A percentile compares a stretch with the other conserved stretches of the same genome.
Conservation (phyloP, 306 rosid genomes). For the Parietaria judaica region DNA sequence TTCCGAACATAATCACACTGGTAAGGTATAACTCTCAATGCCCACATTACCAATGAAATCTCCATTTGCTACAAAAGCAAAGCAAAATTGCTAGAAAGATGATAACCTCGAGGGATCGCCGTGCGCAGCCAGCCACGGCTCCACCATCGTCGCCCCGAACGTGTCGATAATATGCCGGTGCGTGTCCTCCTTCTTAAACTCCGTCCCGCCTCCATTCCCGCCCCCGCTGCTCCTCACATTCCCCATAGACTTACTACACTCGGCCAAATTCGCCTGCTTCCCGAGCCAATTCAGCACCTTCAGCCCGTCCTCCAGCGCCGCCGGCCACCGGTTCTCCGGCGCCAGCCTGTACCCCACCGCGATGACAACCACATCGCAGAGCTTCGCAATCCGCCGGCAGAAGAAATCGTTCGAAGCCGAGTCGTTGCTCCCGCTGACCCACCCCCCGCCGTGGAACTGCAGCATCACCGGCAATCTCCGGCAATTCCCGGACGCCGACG, state of each 20-base stretch:
- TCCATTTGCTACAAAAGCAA: neutral
- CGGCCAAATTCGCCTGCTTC: constrained; percentile 88
- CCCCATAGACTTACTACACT: constrained; percentile 69
- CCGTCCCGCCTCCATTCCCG: constrained; percentile 15
- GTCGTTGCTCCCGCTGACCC: constrained; percentile 93
- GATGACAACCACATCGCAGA: constrained; percentile 65
- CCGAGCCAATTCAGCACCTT: constrained; percentile 93
- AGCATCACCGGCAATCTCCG: constrained; percentile 65
- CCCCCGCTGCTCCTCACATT: constrained; percentile 18
- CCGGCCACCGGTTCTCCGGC: constrained; percentile 81
- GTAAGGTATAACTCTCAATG: too few relatives aligned
- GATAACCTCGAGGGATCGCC: constrained; percentile 76
- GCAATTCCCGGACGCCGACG: constrained; percentile 27
- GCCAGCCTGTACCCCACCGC: constrained; percentile 84
- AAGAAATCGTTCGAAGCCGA: constrained; percentile 71
- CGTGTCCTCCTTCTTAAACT: constrained; percentile 51
- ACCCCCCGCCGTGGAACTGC: constrained; percentile 97
- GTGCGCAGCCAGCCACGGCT: constrained; percentile 96
- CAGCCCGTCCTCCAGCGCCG: constrained; percentile 84
- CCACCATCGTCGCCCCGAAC: constrained; percentile 79
- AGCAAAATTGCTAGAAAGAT: constrained; percentile 4
- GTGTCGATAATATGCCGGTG: constrained; percentile 61
- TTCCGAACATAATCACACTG: neutral
- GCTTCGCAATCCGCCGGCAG: constrained; percentile 70
- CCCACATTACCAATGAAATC: neutral